These are phyloP conservation scores for Bruguiera hainesii DNA, from an alignment of 441 rosid genomes.

Conservation along the genomic window DNA sequence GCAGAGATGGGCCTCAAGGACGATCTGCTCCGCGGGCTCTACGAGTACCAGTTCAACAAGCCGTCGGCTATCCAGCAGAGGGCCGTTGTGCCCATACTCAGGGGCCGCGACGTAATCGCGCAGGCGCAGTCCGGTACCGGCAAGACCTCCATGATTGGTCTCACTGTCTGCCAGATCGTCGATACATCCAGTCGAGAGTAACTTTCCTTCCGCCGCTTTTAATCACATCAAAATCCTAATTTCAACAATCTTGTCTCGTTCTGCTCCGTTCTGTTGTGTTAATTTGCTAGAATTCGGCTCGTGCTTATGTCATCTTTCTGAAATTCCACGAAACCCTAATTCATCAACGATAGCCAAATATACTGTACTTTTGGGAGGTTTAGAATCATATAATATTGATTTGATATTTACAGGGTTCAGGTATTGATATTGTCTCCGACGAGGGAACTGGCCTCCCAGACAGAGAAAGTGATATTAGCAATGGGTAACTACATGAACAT, in stretches of 20 bases:
- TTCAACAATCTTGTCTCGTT: neutral
- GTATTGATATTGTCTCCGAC: constrained; percentile 91
- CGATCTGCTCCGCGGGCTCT: constrained; percentile 78
- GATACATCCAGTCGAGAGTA: constrained; percentile 75
- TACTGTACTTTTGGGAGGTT: neutral
- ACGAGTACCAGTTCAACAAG: constrained; percentile 80
- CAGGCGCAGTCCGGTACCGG: constrained; percentile 98
- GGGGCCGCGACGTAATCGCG: constrained; percentile 88
- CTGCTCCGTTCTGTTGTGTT: neutral
- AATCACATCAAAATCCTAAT: neutral
- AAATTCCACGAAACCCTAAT: too few relatives aligned
- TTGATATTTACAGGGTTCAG: constrained; percentile 54
- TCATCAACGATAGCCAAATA: neutral
- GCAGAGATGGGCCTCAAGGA: constrained; percentile 82
- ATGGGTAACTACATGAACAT: constrained; percentile 71
- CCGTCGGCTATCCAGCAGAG: constrained; percentile 96
- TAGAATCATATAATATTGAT: neutral
- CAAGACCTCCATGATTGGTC: constrained; percentile 90
- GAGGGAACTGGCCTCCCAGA: constrained; percentile 87
- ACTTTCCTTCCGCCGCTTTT: constrained; percentile 1
- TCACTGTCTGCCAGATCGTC: constrained; percentile 76
- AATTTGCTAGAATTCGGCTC: too few relatives aligned
- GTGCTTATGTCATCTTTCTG: too few relatives aligned
- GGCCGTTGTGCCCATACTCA: constrained; percentile 84
- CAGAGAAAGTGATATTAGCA: constrained; percentile 74